phyloP scores from a whole-genome alignment of 805 yeast species.

The Kuraishia capsulata region DNA sequence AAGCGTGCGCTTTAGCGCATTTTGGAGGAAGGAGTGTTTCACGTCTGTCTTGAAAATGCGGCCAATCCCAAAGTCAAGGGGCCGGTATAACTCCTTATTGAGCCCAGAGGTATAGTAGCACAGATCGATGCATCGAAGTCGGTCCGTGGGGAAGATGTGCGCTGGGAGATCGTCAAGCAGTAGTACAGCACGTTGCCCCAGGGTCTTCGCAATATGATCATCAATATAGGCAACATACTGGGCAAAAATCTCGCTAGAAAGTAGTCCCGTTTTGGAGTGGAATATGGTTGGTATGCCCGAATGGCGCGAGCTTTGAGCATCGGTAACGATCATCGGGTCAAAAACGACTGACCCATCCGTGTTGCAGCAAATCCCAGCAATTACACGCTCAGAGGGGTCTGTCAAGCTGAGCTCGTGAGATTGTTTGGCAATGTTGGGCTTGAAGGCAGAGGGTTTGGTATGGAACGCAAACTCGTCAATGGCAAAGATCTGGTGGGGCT shows the following conservation, averaged over 20 bases:
- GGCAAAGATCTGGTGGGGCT: constrained; percentile 21
- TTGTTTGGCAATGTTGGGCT: constrained; percentile 6
- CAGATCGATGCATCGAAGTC: constrained; percentile 17
- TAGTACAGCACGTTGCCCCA: constrained; percentile 15
- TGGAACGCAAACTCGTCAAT: constrained; percentile 25
- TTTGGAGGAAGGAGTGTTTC: constrained; percentile 12
- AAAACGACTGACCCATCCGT: constrained; percentile 18
- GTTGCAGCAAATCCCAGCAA: constrained; percentile 17
- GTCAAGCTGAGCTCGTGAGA: constrained; percentile 8
- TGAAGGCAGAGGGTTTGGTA: constrained; percentile 11
- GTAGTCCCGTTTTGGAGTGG: constrained; percentile 13
- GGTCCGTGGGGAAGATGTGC: constrained; percentile 24
- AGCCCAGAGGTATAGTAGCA: constrained; percentile 16
- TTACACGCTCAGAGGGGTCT: constrained; percentile 10
- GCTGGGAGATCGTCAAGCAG: constrained; percentile 24
- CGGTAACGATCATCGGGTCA: constrained; percentile 19
- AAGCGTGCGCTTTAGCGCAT: constrained; percentile 6
- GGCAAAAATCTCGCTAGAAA: constrained; percentile 17
- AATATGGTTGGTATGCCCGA: constrained; percentile 6
- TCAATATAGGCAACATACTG: constrained; percentile 14
- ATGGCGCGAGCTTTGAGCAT: constrained; percentile 8
- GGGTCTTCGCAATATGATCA: constrained; percentile 3
- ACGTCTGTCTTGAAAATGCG: constrained; percentile 21
- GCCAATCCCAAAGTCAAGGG: constrained; percentile 23
- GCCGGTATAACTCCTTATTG: constrained; percentile 14